Base-by-base conservation (phyloP, 768 basidiomycete species). In the Lactifluus piperatus region DNA sequence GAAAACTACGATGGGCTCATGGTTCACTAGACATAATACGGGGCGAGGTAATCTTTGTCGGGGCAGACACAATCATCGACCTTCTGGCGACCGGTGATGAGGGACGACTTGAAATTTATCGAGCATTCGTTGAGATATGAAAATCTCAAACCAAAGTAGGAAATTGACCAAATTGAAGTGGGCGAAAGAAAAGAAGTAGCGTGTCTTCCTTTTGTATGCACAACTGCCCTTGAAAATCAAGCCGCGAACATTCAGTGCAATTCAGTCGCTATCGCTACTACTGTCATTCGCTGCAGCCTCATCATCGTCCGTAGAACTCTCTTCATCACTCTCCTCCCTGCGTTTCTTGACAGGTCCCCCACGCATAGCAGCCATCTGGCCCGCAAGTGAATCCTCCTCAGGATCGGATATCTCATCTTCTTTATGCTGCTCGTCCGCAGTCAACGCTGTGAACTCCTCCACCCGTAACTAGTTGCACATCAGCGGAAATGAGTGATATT, bases 401-500 rank as follows among this genome's bases (percentile, higher is more conserved):
- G 97, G 97, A 50, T 98, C 97, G 0, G 94, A 97, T 63, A 98
- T 99, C 59, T 97, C 94, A 68, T 97, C 94, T 36, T 95, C 94
- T 22, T 74, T 75, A 29, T 73, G 79, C 56, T 79, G 75, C 41
- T 86, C 86, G 6, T 84, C 84, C 0, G 74, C 74, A 11, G 70
- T 75, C 18, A 86, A 73, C 1, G 76, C 76, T 10, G 84, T 78
- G 4, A 81, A 74, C 43, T 91, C 86, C 54, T 94, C 90, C 34
- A 97, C 86, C 69, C 87, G 86, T 62, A 97, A 83, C 91, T 94
- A 9, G 63, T 45, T 22, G 34, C 34, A 37, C 52, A 45, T 50
- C 29, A 47, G 20, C 54, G 20, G 36, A 24, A n/a, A 45, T 2
- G 9, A 20, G 30, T 26, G 54, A 34, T 14, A 37, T 24, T 27